Conservation (phyloP, 176 grass and related monocot species). For the Hordeum vulgare region MorexV3_pseudomolecules_assembly NC_058524.1:592874556-592875055, state of each 20-base stretch:
- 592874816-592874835: neutral
- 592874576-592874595: too few relatives aligned
- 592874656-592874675: too few relatives aligned
- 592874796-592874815: neutral
- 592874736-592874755: neutral
- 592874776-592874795: neutral
- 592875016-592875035: neutral
- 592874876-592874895: neutral
- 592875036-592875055: neutral
- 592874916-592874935: neutral
- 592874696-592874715: neutral
- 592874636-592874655: too few relatives aligned
- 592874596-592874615: too few relatives aligned
- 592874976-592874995: too few relatives aligned
- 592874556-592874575: too few relatives aligned
- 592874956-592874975: neutral
- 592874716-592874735: neutral
- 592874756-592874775: neutral
- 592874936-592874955: neutral
- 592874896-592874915: neutral
- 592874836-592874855: neutral
- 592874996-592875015: neutral
- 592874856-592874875: constrained; percentile 17
- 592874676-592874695: too few relatives aligned
- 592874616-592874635: too few relatives aligned